These are phyloP conservation scores for Candida coleopterorum DNA, from an alignment of 805 yeast species.

Conservation along the genomic window DNA sequence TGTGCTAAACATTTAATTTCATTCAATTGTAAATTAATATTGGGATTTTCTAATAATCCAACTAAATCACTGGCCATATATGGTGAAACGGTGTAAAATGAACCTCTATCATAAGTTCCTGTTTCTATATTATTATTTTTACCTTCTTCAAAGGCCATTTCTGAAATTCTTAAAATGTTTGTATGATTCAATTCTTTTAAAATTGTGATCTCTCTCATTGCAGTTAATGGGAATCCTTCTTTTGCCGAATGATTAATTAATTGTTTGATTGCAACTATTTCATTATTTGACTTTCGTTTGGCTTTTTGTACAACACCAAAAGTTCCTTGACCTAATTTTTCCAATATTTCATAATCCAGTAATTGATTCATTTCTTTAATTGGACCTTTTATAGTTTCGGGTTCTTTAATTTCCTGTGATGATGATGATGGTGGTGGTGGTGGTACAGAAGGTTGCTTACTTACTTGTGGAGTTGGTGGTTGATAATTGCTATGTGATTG, in stretches of 20 bases:
- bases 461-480: not conserved
- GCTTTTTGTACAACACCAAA: constrained; percentile 82
- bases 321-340: constrained; percentile 41
- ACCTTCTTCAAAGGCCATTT: constrained; percentile 55
- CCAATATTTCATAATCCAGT: constrained; percentile 27
- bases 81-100: constrained; percentile 84
- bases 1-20: constrained; percentile 79
- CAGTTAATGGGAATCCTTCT: constrained; percentile 90
- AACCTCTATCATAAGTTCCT: constrained; percentile 32
- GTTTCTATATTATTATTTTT: constrained; percentile 30
- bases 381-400: constrained; percentile 2
- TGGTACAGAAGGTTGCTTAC: not conserved
- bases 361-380: constrained; percentile 24
- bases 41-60: constrained; percentile 80
- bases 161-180: constrained; percentile 73
- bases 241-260: constrained; percentile 72
- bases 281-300: constrained; percentile 44
- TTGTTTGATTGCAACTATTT: constrained; percentile 81
- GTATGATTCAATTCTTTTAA: constrained; percentile 64
- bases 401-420: not conserved
- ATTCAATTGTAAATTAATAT: constrained; percentile 51
- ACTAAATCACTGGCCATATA: constrained; percentile 91
- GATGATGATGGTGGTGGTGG: not conserved
- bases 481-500: not conserved
- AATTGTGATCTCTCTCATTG: constrained; percentile 85